A percentile compares a stretch with the other conserved stretches of the same genome.
phyloP scores from a whole-genome alignment of 495 filamentous ascomycete species.

The Trypethelium eluteriae region DNA sequence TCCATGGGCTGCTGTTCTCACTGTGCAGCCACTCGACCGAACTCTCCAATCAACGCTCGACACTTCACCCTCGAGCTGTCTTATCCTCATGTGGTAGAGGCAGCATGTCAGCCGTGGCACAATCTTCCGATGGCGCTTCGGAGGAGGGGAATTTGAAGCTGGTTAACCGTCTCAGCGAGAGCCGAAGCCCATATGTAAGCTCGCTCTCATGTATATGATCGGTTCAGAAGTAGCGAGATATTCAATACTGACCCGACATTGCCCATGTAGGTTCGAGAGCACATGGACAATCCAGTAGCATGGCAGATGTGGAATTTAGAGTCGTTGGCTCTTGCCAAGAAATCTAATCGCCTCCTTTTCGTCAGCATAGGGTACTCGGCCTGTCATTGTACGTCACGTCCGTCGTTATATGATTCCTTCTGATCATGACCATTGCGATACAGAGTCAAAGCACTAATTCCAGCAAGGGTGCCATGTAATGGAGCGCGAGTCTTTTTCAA shows the following conservation, averaged over 20 bases:
- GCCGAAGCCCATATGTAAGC: constrained; percentile 71
- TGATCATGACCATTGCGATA: neutral
- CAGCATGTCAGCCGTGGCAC: neutral
- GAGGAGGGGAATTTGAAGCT: constrained; percentile 35
- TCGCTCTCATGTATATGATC: constrained; percentile 15
- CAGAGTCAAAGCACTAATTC: neutral
- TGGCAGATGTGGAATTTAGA: constrained; percentile 87
- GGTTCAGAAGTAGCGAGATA: neutral
- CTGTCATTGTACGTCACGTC: constrained; percentile 68
- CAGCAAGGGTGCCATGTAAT: constrained; percentile 78
- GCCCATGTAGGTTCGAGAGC: constrained; percentile 57
- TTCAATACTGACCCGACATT: neutral
- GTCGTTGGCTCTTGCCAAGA: constrained; percentile 66
- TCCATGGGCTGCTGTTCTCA: neutral
- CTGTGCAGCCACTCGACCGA: neutral
- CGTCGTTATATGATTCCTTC: constrained; percentile 12
- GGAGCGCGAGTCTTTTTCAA: constrained; percentile 87
- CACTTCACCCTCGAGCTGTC: neutral
- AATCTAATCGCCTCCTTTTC: constrained; percentile 78
- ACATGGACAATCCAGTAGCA: constrained; percentile 77
- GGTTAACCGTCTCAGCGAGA: constrained; percentile 63
- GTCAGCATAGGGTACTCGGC: constrained; percentile 93
- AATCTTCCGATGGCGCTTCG: neutral
- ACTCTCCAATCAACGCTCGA: neutral
- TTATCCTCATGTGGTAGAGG: neutral